Base-by-base conservation (phyloP, 768 basidiomycete species). In the Tephrocybe sp. region DNA sequence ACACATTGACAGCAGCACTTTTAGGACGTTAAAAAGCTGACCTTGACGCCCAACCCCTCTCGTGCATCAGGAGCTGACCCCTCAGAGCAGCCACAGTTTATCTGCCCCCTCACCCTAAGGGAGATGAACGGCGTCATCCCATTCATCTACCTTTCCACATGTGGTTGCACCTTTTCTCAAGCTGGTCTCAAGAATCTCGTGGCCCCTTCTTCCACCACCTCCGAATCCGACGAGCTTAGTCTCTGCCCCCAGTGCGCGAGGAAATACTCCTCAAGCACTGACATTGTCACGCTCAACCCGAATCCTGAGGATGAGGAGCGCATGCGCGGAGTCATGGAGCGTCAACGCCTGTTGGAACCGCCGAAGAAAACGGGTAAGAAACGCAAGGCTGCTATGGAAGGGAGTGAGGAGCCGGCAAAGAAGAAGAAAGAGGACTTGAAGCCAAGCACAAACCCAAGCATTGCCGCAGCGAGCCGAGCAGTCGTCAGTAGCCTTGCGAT, bases 41-140 rank as follows among this genome's bases (percentile, higher is more conserved):
- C 74, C 42, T 72, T 97, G n/a, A 89, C 93, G 0, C 73, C 78
- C 0, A 94, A 94, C 60, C 71, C 91, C 7, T 63, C 80, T 15
- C 41, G 44, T 12, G 70, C 78, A 2, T 55, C 69, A 2, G 61
- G 77, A 4, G 64, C 76, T 15, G 74, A 74, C 36, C 46, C 66
- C 22, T 64, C 62, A n/a, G 83, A 78, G 45, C 74, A 64, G 2
- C 75, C 88, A 2, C 80, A 78, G 45, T 98, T 94, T 60, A 83
- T 94, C 48, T 99, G 97, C 70, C 91, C 97, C 0, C 76, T 98
- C 44, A 91, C 87, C 1, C 71, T 91, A 55, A 91, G 92, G 65
- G 95, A 97, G 69, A 97, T 97, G 93, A 93, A 91, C 57, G 97
- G 97, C 12, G 64, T 67, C 3, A 79, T 88, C 45, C 91, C 93